phyloP scores from a whole-genome alignment of 371 early-diverging fungal species.

The Batkoa obscura region DNA sequence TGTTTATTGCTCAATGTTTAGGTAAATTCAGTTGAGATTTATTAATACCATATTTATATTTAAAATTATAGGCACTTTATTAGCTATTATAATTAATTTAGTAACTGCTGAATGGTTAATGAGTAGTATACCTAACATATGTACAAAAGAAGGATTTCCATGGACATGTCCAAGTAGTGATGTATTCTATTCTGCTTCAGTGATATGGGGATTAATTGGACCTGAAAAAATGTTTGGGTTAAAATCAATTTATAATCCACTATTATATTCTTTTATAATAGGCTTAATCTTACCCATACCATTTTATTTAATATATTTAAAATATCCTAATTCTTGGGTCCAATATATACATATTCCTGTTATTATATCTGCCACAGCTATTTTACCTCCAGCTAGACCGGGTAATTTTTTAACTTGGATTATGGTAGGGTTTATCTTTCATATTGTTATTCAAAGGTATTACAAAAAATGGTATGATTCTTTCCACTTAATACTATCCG shows the following conservation, averaged over 20 bases:
- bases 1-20: conserved; percentile 36
- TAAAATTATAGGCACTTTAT: conserved; percentile 21
- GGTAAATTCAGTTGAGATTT: conserved; percentile 1
- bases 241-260: conserved; percentile 22
- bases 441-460: conserved; percentile 6
- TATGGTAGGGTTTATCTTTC: conserved; percentile 19
- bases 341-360: conserved; percentile 13
- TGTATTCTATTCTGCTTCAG: conserved; percentile 19
- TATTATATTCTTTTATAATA: conserved; percentile 17
- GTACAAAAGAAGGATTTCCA: conserved; percentile 14
- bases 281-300: conserved; percentile 14
- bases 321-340: conserved; percentile 13
- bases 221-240: conserved; percentile 33
- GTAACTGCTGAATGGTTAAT: conserved; percentile 29
- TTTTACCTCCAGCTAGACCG: conserved; percentile 14
- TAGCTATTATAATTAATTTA: conserved; percentile 29
- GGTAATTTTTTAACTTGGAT: conserved; percentile 8
- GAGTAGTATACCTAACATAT: conserved; percentile 22
- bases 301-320: conserved; percentile 10
- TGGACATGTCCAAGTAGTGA: conserved; percentile 12
- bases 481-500: conserved; percentile 17
- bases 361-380: conserved; percentile 18
- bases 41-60: not conserved
- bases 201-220: conserved; percentile 42
- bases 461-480: conserved; percentile 16